Base-by-base conservation (phyloP, 345 rosid species). In the Salix exigua region DNA sequence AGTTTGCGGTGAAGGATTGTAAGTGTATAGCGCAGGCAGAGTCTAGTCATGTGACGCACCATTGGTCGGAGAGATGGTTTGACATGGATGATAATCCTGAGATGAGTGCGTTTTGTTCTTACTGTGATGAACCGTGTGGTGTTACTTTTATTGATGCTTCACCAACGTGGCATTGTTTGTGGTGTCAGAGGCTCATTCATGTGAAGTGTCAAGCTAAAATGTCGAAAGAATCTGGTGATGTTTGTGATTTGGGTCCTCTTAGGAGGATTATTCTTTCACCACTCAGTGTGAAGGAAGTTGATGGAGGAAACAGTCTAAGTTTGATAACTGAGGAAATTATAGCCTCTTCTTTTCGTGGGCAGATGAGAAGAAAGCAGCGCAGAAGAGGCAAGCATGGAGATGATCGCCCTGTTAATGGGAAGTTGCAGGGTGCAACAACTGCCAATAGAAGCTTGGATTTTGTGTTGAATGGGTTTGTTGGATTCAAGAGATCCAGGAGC, bases 181-280 rank as follows among this genome's bases (percentile, higher is more conserved):
- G 63, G 63, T 58, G 63, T 58, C 63, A 58, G 63, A 58, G 63
- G 28, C 63, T 58, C 63, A 58, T 58, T 58, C 63, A 58, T 58
- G 63, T 58, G 63, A 58, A 23, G 23, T 58, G 63, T 23, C 63
- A 58, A n/a, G 26, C 63, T 23, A 58, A 58, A 23, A 9, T 58
- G 63, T 58, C 63, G 4, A 58, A 58, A 23, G 63, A 58, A 58
- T 58, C 63, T 58, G 63, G 63, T 23, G 26, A 23, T 58, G 28
- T 58, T 58, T 58, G 63, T 58, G 63, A 58, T 58, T 23, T 58
- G 63, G 63, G 63, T 23, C 28, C 63, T 10, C 63, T 58, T n/a
- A 58, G 63, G 63, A 58, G 63, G 63, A n/a, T 23, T 4, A 58
- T 58, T 58, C 63, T 58, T 58, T 58, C 63, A n/a, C 63, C 63